Evolutionary conservation across 805 yeast genomes (phyloP), one percentile per base, ranked within the genome.

Genomic region (Kuraishia piskuri): DNA sequence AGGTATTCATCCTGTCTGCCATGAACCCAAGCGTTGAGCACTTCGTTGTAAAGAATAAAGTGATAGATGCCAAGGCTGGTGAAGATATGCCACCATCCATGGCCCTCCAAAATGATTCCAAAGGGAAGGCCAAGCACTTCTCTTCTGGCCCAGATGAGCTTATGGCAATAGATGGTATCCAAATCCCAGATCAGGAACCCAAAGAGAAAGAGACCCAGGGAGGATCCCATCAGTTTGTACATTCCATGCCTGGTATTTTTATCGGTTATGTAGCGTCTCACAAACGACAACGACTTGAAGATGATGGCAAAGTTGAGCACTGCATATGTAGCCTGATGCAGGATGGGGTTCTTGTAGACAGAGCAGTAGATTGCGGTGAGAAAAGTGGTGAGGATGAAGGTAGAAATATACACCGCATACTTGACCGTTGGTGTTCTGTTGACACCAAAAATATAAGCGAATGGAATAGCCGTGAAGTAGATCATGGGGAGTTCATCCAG

Each of bases 401-500:
- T 62, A 1, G 44, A 14, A 8, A 46, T 12, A 50, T 63, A 64
- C 4, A 64, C 56, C 2, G 53, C 8, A 22, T 24, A 20, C 9
- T 22, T 49, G 17, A 48, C 51, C 24, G 52, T 53, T 3, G 48
- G 45, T 2, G 44, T 19, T 37, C 56, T 23, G 24, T 61, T 67
- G 24, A 64, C 54, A 7, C 65, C 57, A 48, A 63, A 61, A 22
- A 66, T 61, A 54, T 66, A 66, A 2, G 67, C 68, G 58, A 90
- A 83, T 1, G 97, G 97, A 22, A 91, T 83, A 60, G 96, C 89
- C 1, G 97, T 91, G 47, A 96, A 96, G 69, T 91, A 91, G 58
- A 91, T 87, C 98, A 91, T 91, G 45, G 98, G 97, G 63, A 91
- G 74, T 65, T 91, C 98, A 69, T 91, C 98, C 60, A 91, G 71